These are phyloP conservation scores for Penicillium riverlandense DNA, from an alignment of 495 filamentous ascomycete species.

Conservation along the genomic window DNA sequence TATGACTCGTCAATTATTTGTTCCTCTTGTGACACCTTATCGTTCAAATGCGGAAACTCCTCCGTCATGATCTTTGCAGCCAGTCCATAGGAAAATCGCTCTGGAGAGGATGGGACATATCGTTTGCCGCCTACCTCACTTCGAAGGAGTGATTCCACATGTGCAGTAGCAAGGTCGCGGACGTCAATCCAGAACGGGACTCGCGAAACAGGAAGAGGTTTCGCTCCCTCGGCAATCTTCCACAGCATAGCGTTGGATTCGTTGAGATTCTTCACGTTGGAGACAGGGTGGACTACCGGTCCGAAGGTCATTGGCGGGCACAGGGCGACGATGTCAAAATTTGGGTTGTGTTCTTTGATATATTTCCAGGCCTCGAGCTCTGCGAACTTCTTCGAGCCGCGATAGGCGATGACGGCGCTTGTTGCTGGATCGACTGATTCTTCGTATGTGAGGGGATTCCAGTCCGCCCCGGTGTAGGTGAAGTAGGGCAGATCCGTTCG, in stretches of 20 bases:
- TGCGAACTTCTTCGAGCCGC: slow-evolving; percentile 52
- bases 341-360: slow-evolving; percentile 56
- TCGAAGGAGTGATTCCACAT: slow-evolving; percentile 29
- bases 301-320: slow-evolving; percentile 46
- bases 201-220: slow-evolving; percentile 20
- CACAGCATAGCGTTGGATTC: slow-evolving; percentile 30
- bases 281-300: slow-evolving; percentile 31
- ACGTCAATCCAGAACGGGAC: slow-evolving; percentile 40
- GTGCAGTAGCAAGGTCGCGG: slow-evolving; percentile 34
- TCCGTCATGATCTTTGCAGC: slow-evolving; percentile 28
- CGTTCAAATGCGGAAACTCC: slow-evolving; percentile 20
- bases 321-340: slow-evolving; percentile 62
- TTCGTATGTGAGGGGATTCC: slow-evolving; percentile 66
- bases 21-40: slow-evolving; percentile 18
- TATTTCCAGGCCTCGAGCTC: slow-evolving; percentile 49
- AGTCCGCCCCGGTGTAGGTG: slow-evolving; percentile 57
- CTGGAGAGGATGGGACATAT: slow-evolving; percentile 22
- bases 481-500: slow-evolving; percentile 34
- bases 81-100: slow-evolving; percentile 33
- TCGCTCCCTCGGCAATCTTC: slow-evolving; percentile 18
- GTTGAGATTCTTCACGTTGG: slow-evolving; percentile 22
- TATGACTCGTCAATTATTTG: slow-evolving; percentile 19
- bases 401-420: slow-evolving; percentile 48
- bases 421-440: slow-evolving; percentile 34
- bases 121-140: slow-evolving; percentile 28